Percentiles rank a stretch among this genome's conserved stretches.
Conservation (phyloP, 352 stramenopile species). For the Blastocystis sp. region DNA sequence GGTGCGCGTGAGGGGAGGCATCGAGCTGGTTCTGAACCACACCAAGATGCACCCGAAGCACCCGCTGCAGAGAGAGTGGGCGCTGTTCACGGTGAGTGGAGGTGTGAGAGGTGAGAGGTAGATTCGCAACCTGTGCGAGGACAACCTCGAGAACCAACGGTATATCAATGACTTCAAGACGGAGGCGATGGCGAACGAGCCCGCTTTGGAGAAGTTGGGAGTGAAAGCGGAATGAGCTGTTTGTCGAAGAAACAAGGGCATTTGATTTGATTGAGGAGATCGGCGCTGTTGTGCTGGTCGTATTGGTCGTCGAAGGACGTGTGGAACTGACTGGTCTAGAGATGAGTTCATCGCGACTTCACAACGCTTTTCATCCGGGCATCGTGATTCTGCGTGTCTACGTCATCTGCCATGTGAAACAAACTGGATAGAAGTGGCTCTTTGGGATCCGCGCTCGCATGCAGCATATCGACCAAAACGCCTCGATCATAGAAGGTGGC, state of each 20-base stretch:
- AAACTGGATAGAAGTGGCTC: slow-evolving; percentile 34
- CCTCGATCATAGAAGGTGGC: slow-evolving; percentile 16
- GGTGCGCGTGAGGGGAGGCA: slow-evolving; percentile 10
- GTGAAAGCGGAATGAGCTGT: slow-evolving; percentile 24
- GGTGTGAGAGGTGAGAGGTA: not conserved
- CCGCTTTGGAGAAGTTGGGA: slow-evolving; percentile 52
- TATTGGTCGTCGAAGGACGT: slow-evolving; percentile 33
- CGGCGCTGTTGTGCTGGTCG: slow-evolving; percentile 51
- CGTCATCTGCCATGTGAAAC: not conserved
- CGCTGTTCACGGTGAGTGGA: slow-evolving; percentile 33
- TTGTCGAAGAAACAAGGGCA: slow-evolving; percentile 55
- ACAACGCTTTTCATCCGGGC: slow-evolving; percentile 10
- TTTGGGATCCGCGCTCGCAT: not conserved
- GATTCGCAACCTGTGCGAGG: slow-evolving; percentile 62
- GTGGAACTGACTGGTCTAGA: slow-evolving; percentile 36
- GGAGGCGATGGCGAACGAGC: slow-evolving; percentile 30
- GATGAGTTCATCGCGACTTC: not conserved
- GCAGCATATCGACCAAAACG: not conserved
- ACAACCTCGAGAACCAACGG: slow-evolving; percentile 50
- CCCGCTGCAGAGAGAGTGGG: slow-evolving; percentile 60
- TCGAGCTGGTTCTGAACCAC: slow-evolving; percentile 65
- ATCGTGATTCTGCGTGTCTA: not conserved
- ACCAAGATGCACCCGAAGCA: slow-evolving; percentile 70
- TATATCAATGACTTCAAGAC: slow-evolving; percentile 62
- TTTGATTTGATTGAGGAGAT: slow-evolving; percentile 48